phyloP scores from a whole-genome alignment of 441 rosid species.

The Lepidium campestre region DNA sequence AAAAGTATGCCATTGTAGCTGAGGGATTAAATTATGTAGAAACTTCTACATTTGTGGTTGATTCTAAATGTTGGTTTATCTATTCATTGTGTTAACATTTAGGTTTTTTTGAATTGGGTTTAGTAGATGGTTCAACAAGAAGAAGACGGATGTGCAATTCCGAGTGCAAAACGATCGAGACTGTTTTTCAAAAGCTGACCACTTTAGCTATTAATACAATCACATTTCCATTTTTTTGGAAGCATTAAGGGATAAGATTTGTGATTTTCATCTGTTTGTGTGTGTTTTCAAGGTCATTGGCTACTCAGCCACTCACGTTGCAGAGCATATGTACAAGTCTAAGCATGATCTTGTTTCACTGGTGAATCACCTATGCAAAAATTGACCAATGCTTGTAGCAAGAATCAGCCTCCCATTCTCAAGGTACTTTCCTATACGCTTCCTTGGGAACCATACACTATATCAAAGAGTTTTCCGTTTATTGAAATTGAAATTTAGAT shows the following conservation, averaged over 20 bases:
- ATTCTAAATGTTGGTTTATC: neutral
- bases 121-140: conserved; percentile 65
- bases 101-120: neutral
- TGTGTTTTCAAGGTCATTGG: conserved; percentile 63
- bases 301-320: conserved; percentile 84
- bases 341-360: conserved; percentile 57
- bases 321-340: conserved; percentile 66
- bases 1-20: neutral
- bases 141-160: conserved; percentile 91
- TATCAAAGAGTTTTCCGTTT: neutral
- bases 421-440: conserved; percentile 40
- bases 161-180: conserved; percentile 86
- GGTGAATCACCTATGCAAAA: conserved; percentile 71
- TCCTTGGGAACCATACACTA: neutral
- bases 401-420: conserved; percentile 71
- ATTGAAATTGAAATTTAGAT: neutral
- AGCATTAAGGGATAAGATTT: neutral
- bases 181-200: conserved; percentile 76
- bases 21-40: neutral
- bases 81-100: neutral
- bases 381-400: conserved; percentile 55
- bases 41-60: neutral
- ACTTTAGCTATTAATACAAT: neutral
- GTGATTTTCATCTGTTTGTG: conserved; percentile 5
- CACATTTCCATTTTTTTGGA: neutral